Conservation (phyloP, 1,139 yeast species). For the Saccharomyces hybrid region DNA sequence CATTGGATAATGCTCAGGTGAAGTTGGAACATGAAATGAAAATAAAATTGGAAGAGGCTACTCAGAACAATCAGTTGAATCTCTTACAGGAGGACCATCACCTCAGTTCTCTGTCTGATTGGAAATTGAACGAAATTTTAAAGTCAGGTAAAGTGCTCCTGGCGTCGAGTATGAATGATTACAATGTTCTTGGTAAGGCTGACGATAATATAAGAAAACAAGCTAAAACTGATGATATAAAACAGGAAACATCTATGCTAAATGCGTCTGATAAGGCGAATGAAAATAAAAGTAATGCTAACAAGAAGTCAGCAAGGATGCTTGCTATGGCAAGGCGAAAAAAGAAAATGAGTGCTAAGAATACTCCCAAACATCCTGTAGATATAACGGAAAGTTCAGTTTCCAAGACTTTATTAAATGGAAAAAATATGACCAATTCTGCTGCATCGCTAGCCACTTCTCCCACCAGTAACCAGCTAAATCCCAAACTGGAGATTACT, state of each 20-base stretch:
- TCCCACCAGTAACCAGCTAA: slow-evolving; percentile 4
- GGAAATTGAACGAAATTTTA: slow-evolving; percentile 58
- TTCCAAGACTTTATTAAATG: slow-evolving; percentile 43
- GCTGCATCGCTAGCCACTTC: slow-evolving; percentile 14
- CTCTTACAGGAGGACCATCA: slow-evolving; percentile 42
- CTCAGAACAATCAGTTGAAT: slow-evolving; percentile 29
- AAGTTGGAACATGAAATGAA: slow-evolving; percentile 29
- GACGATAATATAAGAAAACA: slow-evolving; percentile 30
- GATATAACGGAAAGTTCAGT: slow-evolving; percentile 76
- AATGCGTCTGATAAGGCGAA: slow-evolving; percentile 12
- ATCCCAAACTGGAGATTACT: slow-evolving; percentile 44
- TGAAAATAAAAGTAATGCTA: slow-evolving; percentile 10
- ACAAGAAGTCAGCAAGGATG: slow-evolving; percentile 64
- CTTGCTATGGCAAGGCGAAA: slow-evolving; percentile 90
- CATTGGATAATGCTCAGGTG: slow-evolving; percentile 18
- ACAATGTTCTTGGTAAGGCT: slow-evolving; percentile 11
- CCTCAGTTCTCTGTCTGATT: slow-evolving; percentile 50
- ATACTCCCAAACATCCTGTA: slow-evolving; percentile 50
- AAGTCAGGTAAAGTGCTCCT: slow-evolving; percentile 63
- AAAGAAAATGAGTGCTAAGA: slow-evolving; percentile 74
- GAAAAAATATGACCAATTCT: slow-evolving; percentile 6
- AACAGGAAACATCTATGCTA: slow-evolving; percentile 13
- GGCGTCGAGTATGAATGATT: slow-evolving; percentile 59
- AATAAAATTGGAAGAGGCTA: slow-evolving; percentile 34
- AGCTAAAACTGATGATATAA: slow-evolving; percentile 5